Base-by-base conservation (phyloP, 768 basidiomycete species). In the Naganishia friedmannii region DNA sequence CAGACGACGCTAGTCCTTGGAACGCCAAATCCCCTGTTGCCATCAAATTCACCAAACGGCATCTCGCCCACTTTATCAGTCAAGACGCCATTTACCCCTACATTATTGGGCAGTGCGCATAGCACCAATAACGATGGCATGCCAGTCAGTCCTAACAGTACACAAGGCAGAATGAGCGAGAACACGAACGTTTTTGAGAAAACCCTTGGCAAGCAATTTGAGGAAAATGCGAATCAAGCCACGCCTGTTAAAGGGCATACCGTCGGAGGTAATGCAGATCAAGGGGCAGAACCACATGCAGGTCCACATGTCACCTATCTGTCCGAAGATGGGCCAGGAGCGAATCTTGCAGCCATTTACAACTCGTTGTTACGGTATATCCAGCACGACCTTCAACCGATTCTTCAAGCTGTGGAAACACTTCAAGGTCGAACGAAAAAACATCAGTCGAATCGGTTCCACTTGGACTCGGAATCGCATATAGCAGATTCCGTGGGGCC, bases 401-500 rank as follows among this genome's bases (percentile, higher is more conserved):
- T 94, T 37, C 88, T 96, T 86, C 87, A 88, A 53, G 82, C 88
- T 23, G 88, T 91, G 3, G 91, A 93, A 74, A 86, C 84, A 51
- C 85, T 88, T 8, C 63, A 19, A 39, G 71, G 72, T 84, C 85
- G 46, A 74, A 85, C 26, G 39, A 60, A 60, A n/a, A 17, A 28
- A 19, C 39, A n/a, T 7, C 39, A 42, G 9, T 34, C 13, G 13
- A 37, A 26, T 21, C 15, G 23, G 39, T 42, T 42, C 28, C 37
- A 28, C 26, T 63, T 63, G 39, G 39, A 34, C 9, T 26, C 28
- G n/a, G 9, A 37, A 7, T 63, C 60, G 3, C 37, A 63, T 7
- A 10, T 29, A 7, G 2, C 42, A 45, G 60, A 42, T 28, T 63
- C 60, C 12, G 60, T 45, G 5, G 60, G 60, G 15, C 42, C 60